A percentile compares a stretch with the other conserved stretches of the same genome.
Evolutionary conservation across 768 basidiomycete species (phyloP).

Genomic region (Tulasnella sp.): DNA sequence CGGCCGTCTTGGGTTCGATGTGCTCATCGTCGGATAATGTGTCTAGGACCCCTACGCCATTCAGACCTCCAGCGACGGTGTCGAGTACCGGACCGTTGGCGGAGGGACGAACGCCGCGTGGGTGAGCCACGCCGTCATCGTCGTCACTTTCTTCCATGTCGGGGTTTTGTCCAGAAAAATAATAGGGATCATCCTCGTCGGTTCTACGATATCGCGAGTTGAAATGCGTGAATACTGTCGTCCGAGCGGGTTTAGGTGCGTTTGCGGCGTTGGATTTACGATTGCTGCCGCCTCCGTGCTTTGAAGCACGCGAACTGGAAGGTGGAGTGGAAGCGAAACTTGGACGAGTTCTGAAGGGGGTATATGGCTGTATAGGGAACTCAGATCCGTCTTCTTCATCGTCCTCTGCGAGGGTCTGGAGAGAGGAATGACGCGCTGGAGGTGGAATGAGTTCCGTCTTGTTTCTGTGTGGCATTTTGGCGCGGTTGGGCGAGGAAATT

Average conservation of each 20-base stretch:
- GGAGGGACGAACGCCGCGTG: background rate
- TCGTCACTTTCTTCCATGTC: conserved; percentile 53
- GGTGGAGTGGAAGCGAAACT: background rate
- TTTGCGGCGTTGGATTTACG: background rate
- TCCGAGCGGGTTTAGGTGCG: background rate
- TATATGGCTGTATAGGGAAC: background rate
- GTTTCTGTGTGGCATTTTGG: conserved; percentile 2
- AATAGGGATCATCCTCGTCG: conserved; percentile 20
- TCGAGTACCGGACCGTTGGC: conserved; percentile 5
- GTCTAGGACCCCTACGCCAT: conserved; percentile 29
- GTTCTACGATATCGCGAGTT: conserved; percentile 10
- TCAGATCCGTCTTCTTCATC: conserved; percentile 12
- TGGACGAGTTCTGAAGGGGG: background rate
- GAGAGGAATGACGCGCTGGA: conserved; percentile 1
- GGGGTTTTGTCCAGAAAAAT: conserved; percentile 5
- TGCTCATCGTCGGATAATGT: conserved; percentile 51
- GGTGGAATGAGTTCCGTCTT: background rate
- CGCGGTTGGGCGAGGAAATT: background rate
- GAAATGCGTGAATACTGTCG: conserved; percentile 19
- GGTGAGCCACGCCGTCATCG: conserved; percentile 39
- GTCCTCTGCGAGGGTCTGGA: conserved; percentile 5
- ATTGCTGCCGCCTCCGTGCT: background rate
- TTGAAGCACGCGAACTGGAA: background rate
- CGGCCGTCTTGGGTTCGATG: conserved; percentile 56
- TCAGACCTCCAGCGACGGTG: background rate